Conservation (phyloP, 1,284 basidiomycete species). For the Leccinum solheimii region DNA sequence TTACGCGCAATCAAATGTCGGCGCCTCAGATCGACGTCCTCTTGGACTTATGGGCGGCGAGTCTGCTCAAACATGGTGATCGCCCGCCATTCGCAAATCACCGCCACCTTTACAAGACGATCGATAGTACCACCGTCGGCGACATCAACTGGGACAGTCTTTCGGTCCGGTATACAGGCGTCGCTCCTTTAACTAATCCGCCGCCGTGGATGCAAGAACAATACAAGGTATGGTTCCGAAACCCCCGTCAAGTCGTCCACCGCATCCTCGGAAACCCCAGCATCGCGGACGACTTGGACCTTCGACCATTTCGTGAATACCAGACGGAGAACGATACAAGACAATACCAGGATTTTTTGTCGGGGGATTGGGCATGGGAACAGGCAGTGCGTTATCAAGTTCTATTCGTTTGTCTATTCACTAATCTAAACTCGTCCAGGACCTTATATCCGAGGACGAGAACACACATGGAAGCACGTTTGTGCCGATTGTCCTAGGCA, state of each 20-base stretch:
- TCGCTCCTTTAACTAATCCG: not conserved
- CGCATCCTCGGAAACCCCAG: slow-evolving; percentile 27
- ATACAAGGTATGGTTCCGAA: not conserved
- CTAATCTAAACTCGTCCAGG: slow-evolving; percentile 3
- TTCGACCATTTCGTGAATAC: slow-evolving; percentile 28
- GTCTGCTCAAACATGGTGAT: not conserved
- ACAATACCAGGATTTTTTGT: slow-evolving; percentile 31
- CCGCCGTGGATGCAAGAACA: not conserved
- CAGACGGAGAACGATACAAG: slow-evolving; percentile 8
- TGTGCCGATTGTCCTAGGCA: slow-evolving; percentile 36
- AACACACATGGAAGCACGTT: slow-evolving; percentile 33
- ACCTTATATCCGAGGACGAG: slow-evolving; percentile 11
- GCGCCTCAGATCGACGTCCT: not conserved
- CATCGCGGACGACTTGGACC: slow-evolving; percentile 33
- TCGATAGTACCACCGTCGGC: not conserved
- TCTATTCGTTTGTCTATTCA: not conserved
- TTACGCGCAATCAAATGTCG: not conserved
- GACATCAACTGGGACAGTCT: not conserved
- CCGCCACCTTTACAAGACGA: not conserved
- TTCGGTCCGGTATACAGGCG: not conserved
- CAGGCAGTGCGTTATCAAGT: slow-evolving; percentile 29
- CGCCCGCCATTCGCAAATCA: not conserved
- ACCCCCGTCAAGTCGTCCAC: not conserved
- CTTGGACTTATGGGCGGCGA: not conserved
- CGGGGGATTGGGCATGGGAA: slow-evolving; percentile 1